Conservation (phyloP, 75 land plant genomes). For the Sequoia sempervirens region DNA sequence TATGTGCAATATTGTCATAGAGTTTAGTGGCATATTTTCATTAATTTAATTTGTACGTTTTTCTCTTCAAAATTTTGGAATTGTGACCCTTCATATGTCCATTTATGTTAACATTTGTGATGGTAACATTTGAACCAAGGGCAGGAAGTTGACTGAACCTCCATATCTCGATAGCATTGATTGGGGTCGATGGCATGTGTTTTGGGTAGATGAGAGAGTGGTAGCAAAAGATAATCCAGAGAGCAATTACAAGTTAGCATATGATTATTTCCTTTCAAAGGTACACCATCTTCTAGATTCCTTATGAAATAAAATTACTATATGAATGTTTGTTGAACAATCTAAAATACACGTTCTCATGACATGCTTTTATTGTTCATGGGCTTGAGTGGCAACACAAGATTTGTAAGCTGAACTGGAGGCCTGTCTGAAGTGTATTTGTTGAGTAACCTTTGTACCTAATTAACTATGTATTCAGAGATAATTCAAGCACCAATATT, state of each 20-base stretch:
- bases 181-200: constrained; percentile 87
- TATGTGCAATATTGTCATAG: not conserved
- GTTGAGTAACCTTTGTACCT: not conserved
- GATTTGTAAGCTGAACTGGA: not conserved
- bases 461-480: not conserved
- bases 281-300: constrained; percentile 17
- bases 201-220: constrained; percentile 97
- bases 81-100: not conserved
- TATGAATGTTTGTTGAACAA: not conserved
- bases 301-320: not conserved
- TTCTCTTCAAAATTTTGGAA: not conserved
- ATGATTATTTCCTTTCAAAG: constrained; percentile 69
- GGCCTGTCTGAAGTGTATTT: not conserved
- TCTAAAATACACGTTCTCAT: not conserved
- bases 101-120: not conserved
- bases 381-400: not conserved
- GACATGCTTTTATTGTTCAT: not conserved
- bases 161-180: constrained; percentile 57
- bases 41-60: not conserved
- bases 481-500: not conserved
- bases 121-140: not conserved
- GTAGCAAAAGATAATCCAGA: constrained; percentile 76
- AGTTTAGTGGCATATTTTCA: not conserved
- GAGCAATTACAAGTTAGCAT: constrained; percentile 89
- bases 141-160: constrained; percentile 61